These are phyloP conservation scores for Hyphopichia fennica DNA, from an alignment of 1,139 yeast species.

Conservation along the genomic window DNA sequence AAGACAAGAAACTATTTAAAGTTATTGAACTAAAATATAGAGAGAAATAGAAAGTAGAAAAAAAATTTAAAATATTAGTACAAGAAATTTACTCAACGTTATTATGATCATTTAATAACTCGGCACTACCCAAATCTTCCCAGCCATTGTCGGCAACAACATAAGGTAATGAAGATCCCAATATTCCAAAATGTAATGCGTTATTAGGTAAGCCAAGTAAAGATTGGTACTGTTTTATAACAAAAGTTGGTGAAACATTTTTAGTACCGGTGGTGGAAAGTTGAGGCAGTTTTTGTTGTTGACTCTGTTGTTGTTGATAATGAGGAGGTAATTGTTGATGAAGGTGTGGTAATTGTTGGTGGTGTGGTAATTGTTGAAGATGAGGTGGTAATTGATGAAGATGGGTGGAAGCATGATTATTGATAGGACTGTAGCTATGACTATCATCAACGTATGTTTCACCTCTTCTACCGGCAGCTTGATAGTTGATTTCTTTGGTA, in stretches of 20 bases:
- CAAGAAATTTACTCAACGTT: neutral
- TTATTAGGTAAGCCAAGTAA: constrained; percentile 44
- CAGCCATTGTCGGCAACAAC: constrained; percentile 40
- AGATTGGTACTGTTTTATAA: constrained; percentile 43
- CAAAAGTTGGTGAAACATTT: constrained; percentile 47
- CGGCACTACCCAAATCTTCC: constrained; percentile 21
- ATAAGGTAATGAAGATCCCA: constrained; percentile 45
- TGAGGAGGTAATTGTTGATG: neutral
- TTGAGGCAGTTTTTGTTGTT: neutral
- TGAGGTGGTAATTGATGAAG: too few species aligned
- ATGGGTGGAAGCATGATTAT: neutral
- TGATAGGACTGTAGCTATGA: neutral
- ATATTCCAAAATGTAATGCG: constrained; percentile 36
- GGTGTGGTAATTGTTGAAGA: too few species aligned
- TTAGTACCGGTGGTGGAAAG: constrained; percentile 17
- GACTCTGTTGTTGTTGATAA: neutral
- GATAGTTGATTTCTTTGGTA: constrained; percentile 41
- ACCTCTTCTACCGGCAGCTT: constrained; percentile 17
- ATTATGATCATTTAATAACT: neutral
- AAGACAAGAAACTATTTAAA: too few species aligned
- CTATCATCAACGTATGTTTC: constrained; percentile 3
- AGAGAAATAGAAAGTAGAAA: neutral
- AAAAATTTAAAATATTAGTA: neutral
- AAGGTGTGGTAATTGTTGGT: too few species aligned
- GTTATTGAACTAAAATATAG: too few species aligned